Evolutionary conservation across 805 yeast genomes (phyloP), one percentile per base, ranked within the genome.

Genomic region (Candida chilensis): DNA sequence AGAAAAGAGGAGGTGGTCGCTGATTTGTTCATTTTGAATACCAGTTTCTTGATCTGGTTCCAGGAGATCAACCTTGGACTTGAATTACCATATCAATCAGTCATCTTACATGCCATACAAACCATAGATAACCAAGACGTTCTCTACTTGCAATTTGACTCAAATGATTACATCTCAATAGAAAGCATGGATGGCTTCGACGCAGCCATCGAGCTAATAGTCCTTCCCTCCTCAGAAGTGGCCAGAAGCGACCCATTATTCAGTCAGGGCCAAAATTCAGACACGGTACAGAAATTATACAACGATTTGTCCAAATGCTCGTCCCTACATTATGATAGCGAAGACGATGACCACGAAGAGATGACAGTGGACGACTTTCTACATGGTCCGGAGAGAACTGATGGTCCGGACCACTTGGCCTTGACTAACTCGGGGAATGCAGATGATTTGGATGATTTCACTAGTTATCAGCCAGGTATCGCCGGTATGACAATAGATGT

Each of bases 301-400:
- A 44, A 50, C 6, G 55, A 61, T 5, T 34, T 65, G 37, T 41
- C 54, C 17, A 43, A 48, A 32, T 63, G 70, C 37, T 57, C 67
- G 3, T 50, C 61, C 3, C 38, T 59, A 19, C 61, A 63, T 38
- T 38, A 32, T 17, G 68, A 61, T 32, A 38, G 51, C 1, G 47
- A 37, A 8, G 32, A 42, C 4, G 33, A 31, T 5, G 34, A 31
- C 13, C 28, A 30, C 6, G 41, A 36, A 15, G 30, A 15, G n/a
- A n/a, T n/a, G 6, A 35, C 32, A 10, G 26, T 30, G 10, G 13
- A 16, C 9, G 27, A 17, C 3, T 17, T 16, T 4, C 26, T 20
- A 14, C 18, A 13, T 16, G 27, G 9, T 26, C 20, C 15, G 5
- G 28, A 14, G 12, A 14, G 16, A 5, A 18, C 15, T 5, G 21